phyloP scores from a whole-genome alignment of 768 basidiomycete genomes.

The Auricularia sp. region DNA sequence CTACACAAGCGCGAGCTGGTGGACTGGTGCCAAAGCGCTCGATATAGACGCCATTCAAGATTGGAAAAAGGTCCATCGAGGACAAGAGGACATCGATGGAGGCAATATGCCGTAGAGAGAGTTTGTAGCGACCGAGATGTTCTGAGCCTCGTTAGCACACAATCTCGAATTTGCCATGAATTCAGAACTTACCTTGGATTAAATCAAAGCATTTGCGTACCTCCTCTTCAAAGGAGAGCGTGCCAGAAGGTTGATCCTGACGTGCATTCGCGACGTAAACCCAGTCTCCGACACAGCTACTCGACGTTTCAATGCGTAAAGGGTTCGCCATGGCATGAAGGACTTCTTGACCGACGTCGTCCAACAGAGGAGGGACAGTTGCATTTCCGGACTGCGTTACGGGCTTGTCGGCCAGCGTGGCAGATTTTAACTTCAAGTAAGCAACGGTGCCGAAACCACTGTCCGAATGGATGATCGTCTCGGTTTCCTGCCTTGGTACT shows the following conservation, averaged over 20 bases:
- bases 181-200: slow-evolving; percentile 42
- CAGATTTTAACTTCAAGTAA: slow-evolving; percentile 70
- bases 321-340: neutral
- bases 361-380: slow-evolving; percentile 43
- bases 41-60: slow-evolving; percentile 68
- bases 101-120: slow-evolving; percentile 48
- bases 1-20: slow-evolving; percentile 90
- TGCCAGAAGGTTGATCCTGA: slow-evolving; percentile 6
- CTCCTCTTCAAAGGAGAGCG: slow-evolving; percentile 55
- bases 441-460: slow-evolving; percentile 85
- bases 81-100: slow-evolving; percentile 79
- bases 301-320: neutral
- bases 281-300: slow-evolving; percentile 44
- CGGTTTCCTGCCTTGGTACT: slow-evolving; percentile 41
- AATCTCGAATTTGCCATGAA: neutral
- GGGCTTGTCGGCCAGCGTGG: slow-evolving; percentile 48
- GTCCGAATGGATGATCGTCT: slow-evolving; percentile 69
- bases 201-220: slow-evolving; percentile 55
- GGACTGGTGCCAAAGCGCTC: slow-evolving; percentile 84
- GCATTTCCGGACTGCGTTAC: slow-evolving; percentile 12
- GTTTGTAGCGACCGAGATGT: slow-evolving; percentile 35
- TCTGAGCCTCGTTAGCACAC: slow-evolving; percentile 26
- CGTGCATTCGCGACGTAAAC: slow-evolving; percentile 54
- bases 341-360: slow-evolving; percentile 25
- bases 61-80: slow-evolving; percentile 68